These are phyloP conservation scores for Triticum timopheevii DNA, from an alignment of 176 grass and related monocot genomes.

Conservation along the genomic window DNA sequence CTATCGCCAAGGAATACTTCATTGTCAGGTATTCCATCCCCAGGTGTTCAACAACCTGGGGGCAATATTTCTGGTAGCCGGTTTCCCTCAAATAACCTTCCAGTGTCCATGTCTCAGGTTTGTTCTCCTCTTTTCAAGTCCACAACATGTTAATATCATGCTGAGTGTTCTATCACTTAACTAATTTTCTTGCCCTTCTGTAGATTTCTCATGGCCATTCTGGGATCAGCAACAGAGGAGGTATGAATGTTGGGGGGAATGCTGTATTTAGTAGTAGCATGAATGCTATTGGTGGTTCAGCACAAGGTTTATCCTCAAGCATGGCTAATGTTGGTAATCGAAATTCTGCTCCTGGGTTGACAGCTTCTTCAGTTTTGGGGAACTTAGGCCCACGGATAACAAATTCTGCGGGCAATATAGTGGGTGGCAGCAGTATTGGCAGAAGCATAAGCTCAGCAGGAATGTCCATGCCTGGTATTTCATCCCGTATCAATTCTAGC, in stretches of 20 bases:
- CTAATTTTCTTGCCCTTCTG: conserved; percentile 25
- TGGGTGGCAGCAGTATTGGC: conserved; percentile 62
- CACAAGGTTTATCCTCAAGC: conserved; percentile 72
- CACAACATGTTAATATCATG: background rate
- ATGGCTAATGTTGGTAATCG: conserved; percentile 61
- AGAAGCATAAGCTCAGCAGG: conserved; percentile 81
- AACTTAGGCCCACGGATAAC: conserved; percentile 66
- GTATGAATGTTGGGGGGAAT: conserved; percentile 71
- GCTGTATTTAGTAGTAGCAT: conserved; percentile 68
- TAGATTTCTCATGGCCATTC: conserved; percentile 90
- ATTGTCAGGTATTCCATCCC: conserved; percentile 64
- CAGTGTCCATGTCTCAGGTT: conserved; percentile 90
- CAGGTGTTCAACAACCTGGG: conserved; percentile 85
- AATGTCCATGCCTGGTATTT: conserved; percentile 58
- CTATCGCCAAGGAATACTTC: conserved; percentile 75
- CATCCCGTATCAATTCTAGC: conserved; percentile 74
- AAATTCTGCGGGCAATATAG: conserved; percentile 66
- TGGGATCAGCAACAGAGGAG: conserved; percentile 67
- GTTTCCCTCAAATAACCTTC: conserved; percentile 84
- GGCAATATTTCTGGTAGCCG: conserved; percentile 76
- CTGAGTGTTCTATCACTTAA: conserved; percentile 6
- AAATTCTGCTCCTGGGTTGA: conserved; percentile 71
- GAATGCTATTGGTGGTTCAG: conserved; percentile 74
- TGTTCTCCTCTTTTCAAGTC: background rate
- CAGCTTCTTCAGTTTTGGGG: conserved; percentile 70